Evolutionary conservation across 768 basidiomycete species (phyloP), one percentile per base, ranked within the genome.

Genomic region (Phylloporus sp.): DNA sequence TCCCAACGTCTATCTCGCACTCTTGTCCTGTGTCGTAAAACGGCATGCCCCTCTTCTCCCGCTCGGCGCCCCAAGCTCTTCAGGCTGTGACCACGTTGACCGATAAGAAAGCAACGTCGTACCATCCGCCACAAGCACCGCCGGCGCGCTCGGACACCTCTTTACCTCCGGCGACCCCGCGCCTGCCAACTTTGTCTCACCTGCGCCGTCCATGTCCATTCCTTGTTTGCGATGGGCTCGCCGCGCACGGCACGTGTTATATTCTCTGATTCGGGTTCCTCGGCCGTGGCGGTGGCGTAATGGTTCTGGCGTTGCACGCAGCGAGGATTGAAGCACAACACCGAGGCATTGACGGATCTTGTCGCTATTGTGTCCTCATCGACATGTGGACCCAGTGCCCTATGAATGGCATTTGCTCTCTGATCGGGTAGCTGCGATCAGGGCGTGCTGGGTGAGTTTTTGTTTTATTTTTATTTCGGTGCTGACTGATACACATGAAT

Each of bases 201-300:
- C 22, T 72, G 74, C 13, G 62, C 62, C 9, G 54, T 70, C 26
- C 83, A 85, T 50, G 70, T 80, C 42, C 82, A 81, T 3, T 76
- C 72, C 43, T 68, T 85, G 16, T 79, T 84, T 54, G 76, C 80
- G 1, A 72, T 85, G 35, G 79, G 65, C 74, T 12, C 77, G 74
- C 54, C 12, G 22, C 39, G 13, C 39, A 23, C 13, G 23, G 12
- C 39, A 13, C 23, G 22, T 35, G 34, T n/a, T 84, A 81, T 29
- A 29, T 29, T 29, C 28, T 29, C 28, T 29, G 31, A 32, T 5
- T 38, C 55, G 82, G 80, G 69, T 79, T 79, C 15, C 84, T 85
- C 82, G 1, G 80, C 80, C 26, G 79, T 85, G 52, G 85, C 84
- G 15, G 82, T 83, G 31, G 84, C 83, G 10, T 82, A 77, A 82